Base-by-base conservation (phyloP, 23 red algal genomes). In the Chondrus crispus region DNA sequence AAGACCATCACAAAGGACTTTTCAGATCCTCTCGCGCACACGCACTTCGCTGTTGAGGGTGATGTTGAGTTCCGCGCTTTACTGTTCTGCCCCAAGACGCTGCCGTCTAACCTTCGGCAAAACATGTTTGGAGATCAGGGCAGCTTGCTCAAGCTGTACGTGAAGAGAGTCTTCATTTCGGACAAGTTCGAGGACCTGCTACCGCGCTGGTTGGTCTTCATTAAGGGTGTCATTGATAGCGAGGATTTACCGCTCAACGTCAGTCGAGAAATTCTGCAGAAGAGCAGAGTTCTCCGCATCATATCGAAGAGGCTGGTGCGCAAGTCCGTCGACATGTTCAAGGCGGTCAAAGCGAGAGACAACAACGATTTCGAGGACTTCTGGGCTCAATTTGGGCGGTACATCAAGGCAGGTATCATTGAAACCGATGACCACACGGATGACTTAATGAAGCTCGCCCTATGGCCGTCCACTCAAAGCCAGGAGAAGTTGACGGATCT, bases 131-230 rank as follows among this genome's bases (percentile, higher is more conserved):
- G 81, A 30, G 93, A 98, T 8, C 85, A 85, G 10, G 90, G 88
- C 32, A 81, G 91, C 28, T 57, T 57, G 38, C 51, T 98, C 37
- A 55, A 90, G 32, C 91, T 98, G 18, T 98, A 98, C 79, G 97
- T 98, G 13, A 94, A 96, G 92, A 63, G 97, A 29, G 97, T 98
- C n/a, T 98, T 98, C 72, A 98, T 98, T 58, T 98, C 97, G 54
- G 97, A 98, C 44, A 94, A 91, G 53, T 98, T 98, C 70, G 93
- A 95, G 32, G 94, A 98, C 62, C 54, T 98, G 24, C 42, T 98
- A n/a, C 97, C 97, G 20, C 84, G 97, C 57, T 98, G 90, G 90
- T 80, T 98, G 4, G 85, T 82, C 81, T 98, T 98, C 64, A 52
- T 98, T 37, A 92, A 79, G 18, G 97, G 97, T 7, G 97, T 98